Conservation (phyloP, 2,329 filamentous ascomycete species). For the Epichloe hybrida region DNA sequence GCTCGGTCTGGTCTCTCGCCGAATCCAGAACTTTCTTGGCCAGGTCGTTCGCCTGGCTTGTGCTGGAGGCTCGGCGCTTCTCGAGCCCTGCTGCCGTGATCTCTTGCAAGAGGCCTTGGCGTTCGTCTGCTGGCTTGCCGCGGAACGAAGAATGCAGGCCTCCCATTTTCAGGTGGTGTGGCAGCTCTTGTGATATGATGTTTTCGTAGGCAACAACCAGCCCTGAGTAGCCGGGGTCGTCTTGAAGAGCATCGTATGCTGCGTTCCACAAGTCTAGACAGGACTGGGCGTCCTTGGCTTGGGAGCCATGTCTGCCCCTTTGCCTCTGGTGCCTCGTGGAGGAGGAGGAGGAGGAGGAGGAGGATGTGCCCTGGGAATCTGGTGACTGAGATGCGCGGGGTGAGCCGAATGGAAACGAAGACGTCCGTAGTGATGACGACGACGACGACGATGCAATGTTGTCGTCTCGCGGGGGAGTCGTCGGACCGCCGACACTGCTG, state of each 20-base stretch:
- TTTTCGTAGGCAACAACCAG: conserved; percentile 23
- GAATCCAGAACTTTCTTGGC: conserved; percentile 16
- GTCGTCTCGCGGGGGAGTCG: neutral
- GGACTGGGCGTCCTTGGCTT: conserved; percentile 4
- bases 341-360: too few relatives aligned
- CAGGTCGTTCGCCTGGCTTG: conserved; percentile 15
- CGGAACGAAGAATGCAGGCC: conserved; percentile 15
- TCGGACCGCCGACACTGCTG: neutral
- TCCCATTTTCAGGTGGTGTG: conserved; percentile 17
- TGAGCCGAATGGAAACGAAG: neutral
- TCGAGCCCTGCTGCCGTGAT: conserved; percentile 18
- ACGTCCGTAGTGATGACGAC: neutral
- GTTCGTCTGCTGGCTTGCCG: conserved; percentile 12
- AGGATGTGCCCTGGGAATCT: neutral
- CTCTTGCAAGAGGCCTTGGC: conserved; percentile 16
- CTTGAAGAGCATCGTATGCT: conserved; percentile 20
- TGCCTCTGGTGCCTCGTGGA: neutral
- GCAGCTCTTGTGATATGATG: conserved; percentile 22
- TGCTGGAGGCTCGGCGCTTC: conserved; percentile 16
- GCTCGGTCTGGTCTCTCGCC: conserved; percentile 15
- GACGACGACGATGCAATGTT: neutral
- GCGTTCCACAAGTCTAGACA: conserved; percentile 20
- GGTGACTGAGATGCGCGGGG: neutral
- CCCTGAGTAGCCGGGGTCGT: conserved; percentile 14
- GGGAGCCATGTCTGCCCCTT: neutral